Evolutionary conservation across 768 basidiomycete genomes (phyloP).

Genomic region (Boletus rubropictus): DNA sequence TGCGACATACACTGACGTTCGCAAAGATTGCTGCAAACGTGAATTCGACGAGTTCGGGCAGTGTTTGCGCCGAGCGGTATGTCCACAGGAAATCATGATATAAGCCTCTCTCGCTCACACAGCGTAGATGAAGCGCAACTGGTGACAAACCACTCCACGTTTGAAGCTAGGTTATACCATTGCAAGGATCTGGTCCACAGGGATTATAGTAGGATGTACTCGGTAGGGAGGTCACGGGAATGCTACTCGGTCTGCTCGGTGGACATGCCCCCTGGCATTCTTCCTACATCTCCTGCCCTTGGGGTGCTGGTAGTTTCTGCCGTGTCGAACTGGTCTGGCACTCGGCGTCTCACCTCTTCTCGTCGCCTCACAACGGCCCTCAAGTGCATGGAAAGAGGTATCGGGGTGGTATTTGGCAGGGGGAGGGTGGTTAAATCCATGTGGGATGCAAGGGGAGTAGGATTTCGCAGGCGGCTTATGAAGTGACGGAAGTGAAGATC

Average conservation of each 20-base stretch:
- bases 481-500: slow-evolving; percentile 56
- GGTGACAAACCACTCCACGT: slow-evolving; percentile 29
- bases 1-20: slow-evolving; percentile 76
- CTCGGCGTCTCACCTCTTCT: slow-evolving; percentile 37
- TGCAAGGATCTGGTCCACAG: slow-evolving; percentile 7
- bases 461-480: slow-evolving; percentile 51
- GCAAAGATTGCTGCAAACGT: slow-evolving; percentile 73
- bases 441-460: slow-evolving; percentile 36
- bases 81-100: slow-evolving; percentile 27
- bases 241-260: slow-evolving; percentile 19
- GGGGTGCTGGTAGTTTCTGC: slow-evolving; percentile 22
- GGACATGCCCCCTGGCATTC: slow-evolving; percentile 30
- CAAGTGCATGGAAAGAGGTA: slow-evolving; percentile 43
- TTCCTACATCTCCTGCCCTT: slow-evolving; percentile 36
- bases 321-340: slow-evolving; percentile 19
- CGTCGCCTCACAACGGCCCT: slow-evolving; percentile 49
- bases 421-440: slow-evolving; percentile 40
- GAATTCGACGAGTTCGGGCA: slow-evolving; percentile 82
- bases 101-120: background rate
- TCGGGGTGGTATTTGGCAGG: slow-evolving; percentile 55
- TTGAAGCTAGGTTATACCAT: slow-evolving; percentile 1
- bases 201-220: slow-evolving; percentile 18
- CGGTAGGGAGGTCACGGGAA: slow-evolving; percentile 2
- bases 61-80: slow-evolving; percentile 75
- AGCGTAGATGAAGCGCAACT: slow-evolving; percentile 51